Base-by-base conservation (phyloP, 2,329 filamentous ascomycete genomes). In the Lachnellula cervina region DNA sequence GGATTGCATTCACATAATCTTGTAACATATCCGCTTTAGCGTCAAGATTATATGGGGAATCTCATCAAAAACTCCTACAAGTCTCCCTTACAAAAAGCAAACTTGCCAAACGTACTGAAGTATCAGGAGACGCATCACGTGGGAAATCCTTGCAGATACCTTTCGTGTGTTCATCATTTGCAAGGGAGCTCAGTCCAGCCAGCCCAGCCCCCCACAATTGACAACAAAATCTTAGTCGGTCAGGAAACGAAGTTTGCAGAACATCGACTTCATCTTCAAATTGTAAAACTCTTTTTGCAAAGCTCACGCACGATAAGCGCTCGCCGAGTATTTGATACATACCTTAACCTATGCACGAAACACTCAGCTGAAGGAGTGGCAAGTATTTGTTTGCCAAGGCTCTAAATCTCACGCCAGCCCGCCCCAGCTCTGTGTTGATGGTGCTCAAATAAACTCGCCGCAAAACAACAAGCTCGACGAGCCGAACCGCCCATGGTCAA, bases 391-490 rank as follows among this genome's bases (percentile, higher is more conserved):
- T 46, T 46, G 44, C 44, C 44, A 46, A 46, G 44, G 25, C 23
- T 44, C 14, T 44, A 44, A 19, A 9, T 44, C 42, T 28, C 21
- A 46, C 44, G 19, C 44, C 44, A 46, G 44, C 44, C 44, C n/a
- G n/a, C 14, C 44, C 8, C 5, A 5, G 5, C n/a, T 25, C 23
- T 13, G 11, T 46, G 44, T 28, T 46, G 19, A 25, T 23, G 21
- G 13, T 28, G 25, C 14, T 9, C 28, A 8, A 32, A 32, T 32
- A 32, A 32, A 28, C n/a, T 21, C 44, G 64, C 75, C n/a, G 16
- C 19, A 46, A 32, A 32, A 32, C 9, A 83, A 40, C 37, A 40
- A 40, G 37, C 19, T 21, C 44, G 6, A 17, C 50, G 50, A 38
- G 34, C 46, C 51, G 49, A 47, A 46, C 50, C 57, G 40, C 46